These are phyloP conservation scores for Eragrostis tef DNA, from an alignment of 202 grass and related monocot genomes.

Conservation along the genomic window DNA sequence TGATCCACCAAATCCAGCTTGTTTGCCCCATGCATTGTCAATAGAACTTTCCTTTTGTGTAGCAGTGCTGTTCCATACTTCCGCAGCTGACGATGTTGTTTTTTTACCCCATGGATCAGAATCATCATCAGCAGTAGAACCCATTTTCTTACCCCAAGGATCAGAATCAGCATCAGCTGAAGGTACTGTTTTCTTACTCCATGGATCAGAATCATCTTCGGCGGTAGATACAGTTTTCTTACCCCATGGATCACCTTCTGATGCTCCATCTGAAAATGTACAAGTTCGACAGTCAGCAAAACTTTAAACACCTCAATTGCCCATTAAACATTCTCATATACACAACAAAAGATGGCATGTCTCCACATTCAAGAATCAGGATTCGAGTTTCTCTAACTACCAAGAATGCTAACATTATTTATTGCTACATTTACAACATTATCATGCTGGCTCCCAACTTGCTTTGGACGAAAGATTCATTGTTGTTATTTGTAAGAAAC, in stretches of 20 bases:
- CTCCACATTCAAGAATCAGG: background rate
- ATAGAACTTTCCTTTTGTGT: slow-evolving; percentile 40
- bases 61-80: slow-evolving; percentile 49
- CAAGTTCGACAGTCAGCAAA: slow-evolving; percentile 36
- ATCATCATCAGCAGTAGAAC: slow-evolving; percentile 28
- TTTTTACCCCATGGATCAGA: slow-evolving; percentile 60
- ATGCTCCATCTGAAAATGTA: slow-evolving; percentile 53
- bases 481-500: too few species aligned
- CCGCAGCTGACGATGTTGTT: slow-evolving; percentile 42
- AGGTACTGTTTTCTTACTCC: slow-evolving; percentile 40
- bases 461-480: too few species aligned
- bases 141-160: slow-evolving; percentile 37
- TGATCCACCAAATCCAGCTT: slow-evolving; percentile 43
- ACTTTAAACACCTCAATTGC: slow-evolving; percentile 29
- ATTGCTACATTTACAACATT: background rate
- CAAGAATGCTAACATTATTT: background rate
- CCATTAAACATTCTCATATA: slow-evolving; percentile 13
- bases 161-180: slow-evolving; percentile 21
- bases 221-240: slow-evolving; percentile 36
- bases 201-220: slow-evolving; percentile 49
- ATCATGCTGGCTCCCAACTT: background rate
- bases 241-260: slow-evolving; percentile 66
- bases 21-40: slow-evolving; percentile 53
- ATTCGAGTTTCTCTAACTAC: background rate
- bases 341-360: slow-evolving; percentile 5